phyloP scores from a whole-genome alignment of 208 protist species.

The Naegleria fowleri region DNA sequence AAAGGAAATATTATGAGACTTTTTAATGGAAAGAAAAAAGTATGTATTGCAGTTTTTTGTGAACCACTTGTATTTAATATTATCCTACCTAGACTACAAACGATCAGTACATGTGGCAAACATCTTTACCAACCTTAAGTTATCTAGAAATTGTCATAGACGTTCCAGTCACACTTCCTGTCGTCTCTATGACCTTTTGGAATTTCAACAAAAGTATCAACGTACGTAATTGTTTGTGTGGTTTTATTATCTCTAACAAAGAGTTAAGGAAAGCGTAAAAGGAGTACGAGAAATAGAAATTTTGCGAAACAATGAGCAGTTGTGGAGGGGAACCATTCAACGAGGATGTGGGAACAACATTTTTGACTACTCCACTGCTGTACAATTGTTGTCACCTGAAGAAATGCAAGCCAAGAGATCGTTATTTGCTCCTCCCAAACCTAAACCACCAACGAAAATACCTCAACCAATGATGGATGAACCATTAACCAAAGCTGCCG shows the following conservation, averaged over 20 bases:
- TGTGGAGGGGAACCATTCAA: neutral
- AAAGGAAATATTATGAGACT: neutral
- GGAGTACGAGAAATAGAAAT: neutral
- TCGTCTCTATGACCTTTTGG: neutral
- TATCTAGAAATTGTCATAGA: neutral
- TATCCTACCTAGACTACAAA: neutral
- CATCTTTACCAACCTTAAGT: neutral
- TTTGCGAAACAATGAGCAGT: neutral
- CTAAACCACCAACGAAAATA: neutral
- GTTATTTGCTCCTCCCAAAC: neutral
- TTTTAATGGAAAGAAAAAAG: slow-evolving; percentile 12
- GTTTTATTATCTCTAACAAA: neutral
- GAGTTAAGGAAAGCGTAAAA: neutral
- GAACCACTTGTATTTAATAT: too few relatives aligned
- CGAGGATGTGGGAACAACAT: neutral
- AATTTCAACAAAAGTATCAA: neutral
- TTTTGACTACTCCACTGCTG: neutral
- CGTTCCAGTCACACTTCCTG: neutral
- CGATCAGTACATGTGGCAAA: slow-evolving; percentile 6
- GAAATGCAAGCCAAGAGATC: neutral
- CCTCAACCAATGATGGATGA: neutral
- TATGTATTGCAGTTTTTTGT: too few relatives aligned
- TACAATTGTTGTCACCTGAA: neutral
- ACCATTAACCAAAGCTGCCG: too few relatives aligned
- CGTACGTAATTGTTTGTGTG: neutral